phyloP scores from a whole-genome alignment of 768 basidiomycete species.

The Coprinopsis marcescibilis region DNA sequence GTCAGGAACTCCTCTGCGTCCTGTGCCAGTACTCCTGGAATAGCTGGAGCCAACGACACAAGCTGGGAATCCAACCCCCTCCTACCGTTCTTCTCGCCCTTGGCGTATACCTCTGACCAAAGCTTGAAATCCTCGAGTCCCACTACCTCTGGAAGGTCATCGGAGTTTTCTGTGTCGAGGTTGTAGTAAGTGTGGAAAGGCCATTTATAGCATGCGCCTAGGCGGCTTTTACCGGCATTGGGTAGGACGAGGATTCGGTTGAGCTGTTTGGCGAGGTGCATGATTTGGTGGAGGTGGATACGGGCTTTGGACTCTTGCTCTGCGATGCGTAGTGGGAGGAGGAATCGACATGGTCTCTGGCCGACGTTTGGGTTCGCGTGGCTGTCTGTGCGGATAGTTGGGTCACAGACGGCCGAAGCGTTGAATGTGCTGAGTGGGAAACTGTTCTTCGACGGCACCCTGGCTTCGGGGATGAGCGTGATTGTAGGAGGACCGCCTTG shows the following conservation, averaged over 20 bases:
- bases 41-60: not conserved
- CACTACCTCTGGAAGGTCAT: not conserved
- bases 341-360: slow-evolving; percentile 33
- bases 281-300: slow-evolving; percentile 47
- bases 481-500: slow-evolving; percentile 12
- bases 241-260: slow-evolving; percentile 58
- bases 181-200: slow-evolving; percentile 49
- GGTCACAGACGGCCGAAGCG: not conserved
- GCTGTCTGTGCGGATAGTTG: not conserved
- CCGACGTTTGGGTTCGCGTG: slow-evolving; percentile 14
- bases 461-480: slow-evolving; percentile 12
- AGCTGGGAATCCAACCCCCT: not conserved
- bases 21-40: too few species aligned
- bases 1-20: too few species aligned
- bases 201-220: slow-evolving; percentile 46
- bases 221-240: slow-evolving; percentile 50
- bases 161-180: slow-evolving; percentile 12
- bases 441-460: not conserved
- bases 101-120: not conserved
- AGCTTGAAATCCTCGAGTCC: not conserved
- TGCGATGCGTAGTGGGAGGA: slow-evolving; percentile 42
- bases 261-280: slow-evolving; percentile 40
- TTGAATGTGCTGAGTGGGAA: not conserved
- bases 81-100: not conserved
- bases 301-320: slow-evolving; percentile 60